Evolutionary conservation across 371 early-diverging fungal genomes (phyloP).

Genomic region (Ordospora colligata): DNA sequence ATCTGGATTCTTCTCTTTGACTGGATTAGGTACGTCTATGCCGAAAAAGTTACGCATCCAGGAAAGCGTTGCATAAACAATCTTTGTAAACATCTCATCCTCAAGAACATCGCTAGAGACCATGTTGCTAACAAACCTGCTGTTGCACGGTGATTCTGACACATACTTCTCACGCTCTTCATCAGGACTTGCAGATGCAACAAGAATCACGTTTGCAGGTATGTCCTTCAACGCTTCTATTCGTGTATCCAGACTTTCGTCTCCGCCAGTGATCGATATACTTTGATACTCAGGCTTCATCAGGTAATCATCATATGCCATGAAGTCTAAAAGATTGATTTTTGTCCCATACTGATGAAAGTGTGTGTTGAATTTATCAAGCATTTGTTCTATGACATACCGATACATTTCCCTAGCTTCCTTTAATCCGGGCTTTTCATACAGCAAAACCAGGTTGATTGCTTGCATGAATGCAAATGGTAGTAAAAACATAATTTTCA

Average conservation of each 20-base stretch:
- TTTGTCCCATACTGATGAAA: neutral
- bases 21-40: neutral
- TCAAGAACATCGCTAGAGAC: neutral
- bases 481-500: neutral
- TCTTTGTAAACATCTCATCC: slow-evolving; percentile 1
- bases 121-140: slow-evolving; percentile 11
- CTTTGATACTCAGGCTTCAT: neutral
- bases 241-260: neutral
- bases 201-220: neutral
- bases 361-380: neutral
- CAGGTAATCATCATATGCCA: slow-evolving; percentile 6
- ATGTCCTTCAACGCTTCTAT: neutral
- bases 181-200: slow-evolving; percentile 8
- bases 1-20: neutral
- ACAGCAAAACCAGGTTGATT: slow-evolving; percentile 1
- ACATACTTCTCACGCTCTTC: neutral
- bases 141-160: neutral
- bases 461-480: neutral
- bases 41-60: neutral
- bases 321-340: neutral
- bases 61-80: neutral
- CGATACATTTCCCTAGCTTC: slow-evolving; percentile 3
- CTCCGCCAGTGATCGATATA: slow-evolving; percentile 5
- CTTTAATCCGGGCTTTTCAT: neutral
- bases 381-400: neutral